Conservation (phyloP, 1,284 basidiomycete genomes). For the Anthracocystis walkeri region DNA sequence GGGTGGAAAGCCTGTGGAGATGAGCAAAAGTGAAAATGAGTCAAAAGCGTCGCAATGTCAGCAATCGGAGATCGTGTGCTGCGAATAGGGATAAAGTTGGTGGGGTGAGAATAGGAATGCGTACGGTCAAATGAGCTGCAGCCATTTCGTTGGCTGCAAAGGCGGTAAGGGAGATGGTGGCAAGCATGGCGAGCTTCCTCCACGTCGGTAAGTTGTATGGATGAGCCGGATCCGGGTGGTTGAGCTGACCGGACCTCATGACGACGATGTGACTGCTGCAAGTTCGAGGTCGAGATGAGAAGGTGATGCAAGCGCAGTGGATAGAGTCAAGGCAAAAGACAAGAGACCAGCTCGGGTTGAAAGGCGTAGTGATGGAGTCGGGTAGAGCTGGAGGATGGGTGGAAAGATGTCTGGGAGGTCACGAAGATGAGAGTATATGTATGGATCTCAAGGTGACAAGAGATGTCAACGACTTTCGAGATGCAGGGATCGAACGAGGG, state of each 20-base stretch:
- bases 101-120: not conserved
- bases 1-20: conserved; percentile 41
- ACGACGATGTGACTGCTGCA: not conserved
- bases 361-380: not conserved
- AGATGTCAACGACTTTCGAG: not conserved
- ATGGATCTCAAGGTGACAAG: not conserved
- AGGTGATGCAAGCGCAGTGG: not conserved
- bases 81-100: not conserved
- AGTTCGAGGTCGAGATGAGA: not conserved
- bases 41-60: conserved; percentile 2
- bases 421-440: conserved; percentile 4
- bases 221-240: conserved; percentile 49
- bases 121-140: conserved; percentile 56
- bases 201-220: conserved; percentile 56
- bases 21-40: not conserved
- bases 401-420: no score
- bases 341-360: not conserved
- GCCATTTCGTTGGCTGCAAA: conserved; percentile 66
- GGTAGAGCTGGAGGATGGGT: not conserved
- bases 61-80: not conserved
- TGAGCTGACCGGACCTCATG: conserved; percentile 32
- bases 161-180: conserved; percentile 55
- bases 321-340: no score
- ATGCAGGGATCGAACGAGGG: not conserved
- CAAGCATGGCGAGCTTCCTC: conserved; percentile 66